Percentiles rank a stretch among this genome's conserved stretches.
These are phyloP conservation scores for Phytopythium ostracodes DNA, from an alignment of 352 stramenopile species.

Conservation along the genomic window DNA sequence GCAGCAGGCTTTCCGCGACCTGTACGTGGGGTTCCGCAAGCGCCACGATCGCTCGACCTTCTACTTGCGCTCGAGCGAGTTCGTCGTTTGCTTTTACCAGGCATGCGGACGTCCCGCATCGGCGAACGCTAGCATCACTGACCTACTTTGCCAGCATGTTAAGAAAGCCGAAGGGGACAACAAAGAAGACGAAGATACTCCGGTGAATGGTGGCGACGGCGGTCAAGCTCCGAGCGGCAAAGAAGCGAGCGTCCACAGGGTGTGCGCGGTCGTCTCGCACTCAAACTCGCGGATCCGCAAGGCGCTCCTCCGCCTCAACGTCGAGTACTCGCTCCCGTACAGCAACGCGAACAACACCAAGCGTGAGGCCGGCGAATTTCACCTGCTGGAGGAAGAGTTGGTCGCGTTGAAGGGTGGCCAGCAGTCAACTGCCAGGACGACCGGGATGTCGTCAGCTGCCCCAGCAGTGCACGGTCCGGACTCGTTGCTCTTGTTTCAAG, in stretches of 20 bases:
- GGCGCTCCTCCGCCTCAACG: slow-evolving; percentile 53
- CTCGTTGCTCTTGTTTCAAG: slow-evolving; percentile 60
- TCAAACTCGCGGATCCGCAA: slow-evolving; percentile 63
- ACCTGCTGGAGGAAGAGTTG: slow-evolving; percentile 44
- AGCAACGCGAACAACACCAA: slow-evolving; percentile 33
- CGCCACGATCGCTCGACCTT: slow-evolving; percentile 17
- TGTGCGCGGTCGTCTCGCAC: slow-evolving; percentile 64
- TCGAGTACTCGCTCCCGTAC: slow-evolving; percentile 57
- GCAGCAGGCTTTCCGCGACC: slow-evolving; percentile 64
- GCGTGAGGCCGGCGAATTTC: slow-evolving; percentile 38
- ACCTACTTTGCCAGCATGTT: slow-evolving; percentile 17
- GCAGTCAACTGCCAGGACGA: slow-evolving; percentile 14
- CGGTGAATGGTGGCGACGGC: background rate
- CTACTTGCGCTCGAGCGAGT: slow-evolving; percentile 65
- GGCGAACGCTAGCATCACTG: slow-evolving; percentile 19
- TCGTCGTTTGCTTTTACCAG: slow-evolving; percentile 53
- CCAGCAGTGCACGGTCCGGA: slow-evolving; percentile 44
- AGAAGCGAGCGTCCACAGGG: background rate
- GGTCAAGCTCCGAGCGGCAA: background rate
- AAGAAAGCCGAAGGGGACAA: slow-evolving; percentile 15
- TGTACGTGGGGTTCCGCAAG: slow-evolving; percentile 59
- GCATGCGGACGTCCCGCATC: slow-evolving; percentile 8
- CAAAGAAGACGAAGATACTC: background rate
- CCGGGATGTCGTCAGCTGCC: slow-evolving; percentile 9
- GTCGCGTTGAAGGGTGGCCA: slow-evolving; percentile 15